phyloP scores from a whole-genome alignment of 768 basidiomycete genomes.

The Russula sp. region DNA sequence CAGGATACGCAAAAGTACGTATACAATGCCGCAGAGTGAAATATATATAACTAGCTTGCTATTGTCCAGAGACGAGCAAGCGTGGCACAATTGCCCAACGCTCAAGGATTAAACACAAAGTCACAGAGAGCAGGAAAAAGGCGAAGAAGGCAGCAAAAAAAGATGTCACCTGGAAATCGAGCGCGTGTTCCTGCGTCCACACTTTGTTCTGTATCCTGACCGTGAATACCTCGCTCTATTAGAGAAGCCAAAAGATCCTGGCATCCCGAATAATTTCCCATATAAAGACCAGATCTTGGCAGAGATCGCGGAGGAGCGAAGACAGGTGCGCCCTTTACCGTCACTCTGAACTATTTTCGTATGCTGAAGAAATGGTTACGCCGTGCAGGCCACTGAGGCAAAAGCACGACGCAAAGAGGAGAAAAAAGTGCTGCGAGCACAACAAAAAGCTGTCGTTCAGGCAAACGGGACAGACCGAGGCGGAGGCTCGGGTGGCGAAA shows the following conservation, averaged over 20 bases:
- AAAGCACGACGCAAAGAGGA: slow-evolving; percentile 62
- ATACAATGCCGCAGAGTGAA: not conserved
- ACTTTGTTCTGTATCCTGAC: slow-evolving; percentile 6
- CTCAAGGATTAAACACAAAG: slow-evolving; percentile 67
- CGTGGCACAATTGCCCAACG: slow-evolving; percentile 69
- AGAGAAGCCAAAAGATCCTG: slow-evolving; percentile 86
- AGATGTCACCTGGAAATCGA: slow-evolving; percentile 82
- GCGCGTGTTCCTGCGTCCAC: slow-evolving; percentile 41
- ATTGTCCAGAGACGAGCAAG: slow-evolving; percentile 70
- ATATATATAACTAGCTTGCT: not conserved
- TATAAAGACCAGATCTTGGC: slow-evolving; percentile 93
- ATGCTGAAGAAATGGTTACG: not conserved
- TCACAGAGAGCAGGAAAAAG: slow-evolving; percentile 73
- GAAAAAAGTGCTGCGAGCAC: slow-evolving; percentile 44
- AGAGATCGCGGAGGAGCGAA: slow-evolving; percentile 78
- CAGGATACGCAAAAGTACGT: slow-evolving; percentile 27
- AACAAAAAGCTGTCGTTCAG: slow-evolving; percentile 22
- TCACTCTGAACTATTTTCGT: not conserved
- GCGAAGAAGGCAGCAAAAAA: slow-evolving; percentile 67
- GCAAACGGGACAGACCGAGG: slow-evolving; percentile 16
- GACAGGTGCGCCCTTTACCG: slow-evolving; percentile 45
- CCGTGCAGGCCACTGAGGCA: slow-evolving; percentile 63
- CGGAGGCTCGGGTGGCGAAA: slow-evolving; percentile 29
- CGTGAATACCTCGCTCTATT: not conserved
- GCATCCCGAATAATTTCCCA: slow-evolving; percentile 89